Conservation (phyloP, 805 yeast genomes). For the Ogataea methylovora region DNA sequence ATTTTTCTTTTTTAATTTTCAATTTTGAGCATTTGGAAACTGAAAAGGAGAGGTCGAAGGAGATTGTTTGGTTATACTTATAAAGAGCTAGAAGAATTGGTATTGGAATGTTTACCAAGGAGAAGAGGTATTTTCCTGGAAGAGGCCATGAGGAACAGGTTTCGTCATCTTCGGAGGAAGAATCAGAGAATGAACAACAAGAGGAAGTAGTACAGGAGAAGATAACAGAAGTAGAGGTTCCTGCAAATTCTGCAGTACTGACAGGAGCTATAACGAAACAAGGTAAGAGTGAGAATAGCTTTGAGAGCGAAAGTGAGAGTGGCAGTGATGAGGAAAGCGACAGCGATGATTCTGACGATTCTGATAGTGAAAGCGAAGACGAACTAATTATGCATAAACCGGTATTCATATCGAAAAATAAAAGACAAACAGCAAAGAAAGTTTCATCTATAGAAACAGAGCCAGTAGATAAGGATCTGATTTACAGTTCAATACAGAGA, state of each 20-base stretch:
- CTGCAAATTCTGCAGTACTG: too few species aligned
- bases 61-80: too few species aligned
- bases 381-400: not conserved
- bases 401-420: slow-evolving; percentile 17
- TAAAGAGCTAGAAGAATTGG: too few species aligned
- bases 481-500: too few species aligned
- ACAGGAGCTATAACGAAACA: too few species aligned
- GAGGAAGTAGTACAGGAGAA: not conserved
- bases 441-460: slow-evolving; percentile 16
- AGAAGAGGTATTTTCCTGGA: too few species aligned
- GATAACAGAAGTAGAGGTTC: not conserved
- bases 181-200: not conserved
- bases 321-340: slow-evolving; percentile 1
- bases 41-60: not conserved
- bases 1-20: too few species aligned
- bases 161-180: too few species aligned
- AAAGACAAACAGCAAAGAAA: slow-evolving; percentile 10
- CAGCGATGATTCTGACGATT: not conserved
- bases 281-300: not conserved
- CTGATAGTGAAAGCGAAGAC: not conserved
- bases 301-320: not conserved
- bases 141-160: too few species aligned
- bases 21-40: not conserved
- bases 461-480: too few species aligned
- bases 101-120: too few species aligned